Percentiles rank a stretch among this genome's conserved stretches.
Evolutionary conservation across 169 alveolate genomes (phyloP).

Genomic region (Eimeria falciformis): DNA sequence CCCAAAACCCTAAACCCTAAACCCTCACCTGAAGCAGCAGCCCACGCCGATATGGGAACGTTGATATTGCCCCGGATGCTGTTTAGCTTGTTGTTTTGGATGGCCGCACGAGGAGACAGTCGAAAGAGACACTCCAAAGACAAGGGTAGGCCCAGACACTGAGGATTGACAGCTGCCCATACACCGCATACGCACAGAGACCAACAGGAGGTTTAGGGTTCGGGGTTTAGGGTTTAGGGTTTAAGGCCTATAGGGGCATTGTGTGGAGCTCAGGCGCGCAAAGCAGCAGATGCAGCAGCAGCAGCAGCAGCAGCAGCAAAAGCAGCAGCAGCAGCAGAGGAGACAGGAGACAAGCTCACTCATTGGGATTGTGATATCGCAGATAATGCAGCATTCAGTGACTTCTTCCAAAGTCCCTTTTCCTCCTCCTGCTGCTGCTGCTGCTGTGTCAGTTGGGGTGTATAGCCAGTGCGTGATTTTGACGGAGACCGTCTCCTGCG

Average conservation of each 20-base stretch:
- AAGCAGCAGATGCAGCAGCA: conserved; percentile 18
- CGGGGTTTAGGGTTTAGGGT: too few species aligned
- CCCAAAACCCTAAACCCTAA: background rate
- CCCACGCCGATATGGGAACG: conserved; percentile 30
- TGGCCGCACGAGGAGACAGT: background rate
- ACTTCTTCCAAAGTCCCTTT: background rate
- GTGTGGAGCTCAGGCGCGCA: too few species aligned
- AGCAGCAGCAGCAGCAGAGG: background rate
- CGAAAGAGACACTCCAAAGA: background rate
- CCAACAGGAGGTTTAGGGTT: too few species aligned
- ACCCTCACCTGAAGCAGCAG: background rate
- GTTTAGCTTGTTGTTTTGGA: background rate
- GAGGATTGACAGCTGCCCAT: conserved; percentile 53
- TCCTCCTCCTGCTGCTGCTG: conserved; percentile 15
- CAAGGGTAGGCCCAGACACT: conserved; percentile 17
- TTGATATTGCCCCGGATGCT: conserved; percentile 8
- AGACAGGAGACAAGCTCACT: background rate
- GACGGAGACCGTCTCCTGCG: conserved; percentile 57
- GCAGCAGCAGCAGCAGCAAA: conserved; percentile 19
- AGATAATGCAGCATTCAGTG: background rate
- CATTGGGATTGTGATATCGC: conserved; percentile 24
- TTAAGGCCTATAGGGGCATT: too few species aligned
- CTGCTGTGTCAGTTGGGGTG: background rate
- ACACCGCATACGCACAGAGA: too few species aligned
- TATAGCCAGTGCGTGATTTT: conserved; percentile 8